A percentile compares a stretch with the other conserved stretches of the same genome.
phyloP scores from a whole-genome alignment of 129 eudicot species.

The Pulicaria dysenterica region DNA sequence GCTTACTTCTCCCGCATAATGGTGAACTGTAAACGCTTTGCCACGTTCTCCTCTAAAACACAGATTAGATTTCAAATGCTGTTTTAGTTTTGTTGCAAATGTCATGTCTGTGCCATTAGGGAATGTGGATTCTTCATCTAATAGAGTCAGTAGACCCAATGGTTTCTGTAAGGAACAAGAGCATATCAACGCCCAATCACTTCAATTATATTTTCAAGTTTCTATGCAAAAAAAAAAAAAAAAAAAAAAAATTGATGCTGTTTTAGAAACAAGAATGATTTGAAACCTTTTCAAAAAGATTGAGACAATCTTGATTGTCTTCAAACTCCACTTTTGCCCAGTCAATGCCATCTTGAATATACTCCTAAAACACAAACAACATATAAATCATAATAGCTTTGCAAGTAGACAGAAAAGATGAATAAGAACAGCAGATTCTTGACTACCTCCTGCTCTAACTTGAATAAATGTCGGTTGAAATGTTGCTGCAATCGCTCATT shows the following conservation, averaged over 20 bases:
- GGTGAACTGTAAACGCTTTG: constrained; percentile 80
- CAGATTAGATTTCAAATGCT: constrained; percentile 65
- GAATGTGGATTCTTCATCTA: constrained; percentile 94
- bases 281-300: constrained; percentile 86
- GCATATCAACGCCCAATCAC: constrained; percentile 14
- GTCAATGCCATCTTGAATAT: constrained; percentile 96
- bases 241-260: not conserved
- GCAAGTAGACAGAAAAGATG: constrained; percentile 9
- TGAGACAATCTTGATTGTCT: constrained; percentile 91
- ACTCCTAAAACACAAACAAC: constrained; percentile 59
- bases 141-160: constrained; percentile 75
- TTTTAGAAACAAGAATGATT: not conserved
- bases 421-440: constrained; percentile 4
- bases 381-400: not conserved
- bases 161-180: constrained; percentile 72
- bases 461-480: constrained; percentile 89
- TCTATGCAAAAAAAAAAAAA: not conserved
- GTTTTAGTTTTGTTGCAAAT: constrained; percentile 83
- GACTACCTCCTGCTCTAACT: constrained; percentile 92
- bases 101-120: constrained; percentile 92
- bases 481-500: constrained; percentile 97
- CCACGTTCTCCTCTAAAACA: constrained; percentile 91
- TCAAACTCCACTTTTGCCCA: constrained; percentile 96
- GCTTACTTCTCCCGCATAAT: constrained; percentile 97
- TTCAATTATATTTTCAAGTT: not conserved